These are phyloP conservation scores for Aspergillus ruber DNA, from an alignment of 2,329 filamentous ascomycete species.

Conservation along the genomic window DNA sequence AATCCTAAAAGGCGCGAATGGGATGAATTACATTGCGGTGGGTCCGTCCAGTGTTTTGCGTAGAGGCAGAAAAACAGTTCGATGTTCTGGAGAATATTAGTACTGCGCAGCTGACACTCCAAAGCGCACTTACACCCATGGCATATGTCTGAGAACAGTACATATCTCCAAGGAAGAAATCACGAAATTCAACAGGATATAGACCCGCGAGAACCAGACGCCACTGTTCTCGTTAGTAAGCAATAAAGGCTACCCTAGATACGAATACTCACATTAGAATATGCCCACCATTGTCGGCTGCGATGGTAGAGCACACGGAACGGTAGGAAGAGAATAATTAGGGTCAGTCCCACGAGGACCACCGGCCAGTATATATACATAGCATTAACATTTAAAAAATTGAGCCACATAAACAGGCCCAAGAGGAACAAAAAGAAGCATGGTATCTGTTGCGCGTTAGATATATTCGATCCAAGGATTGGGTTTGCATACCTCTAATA, in stretches of 20 bases:
- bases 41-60: slow-evolving; percentile 66
- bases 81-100: slow-evolving; percentile 58
- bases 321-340: slow-evolving; percentile 68
- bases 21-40: slow-evolving; percentile 73
- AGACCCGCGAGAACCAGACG: slow-evolving; percentile 76
- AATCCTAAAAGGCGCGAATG: slow-evolving; percentile 82
- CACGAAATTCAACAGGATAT: slow-evolving; percentile 91
- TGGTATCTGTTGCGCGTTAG: slow-evolving; percentile 54
- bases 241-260: not conserved
- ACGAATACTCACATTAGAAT: slow-evolving; percentile 65
- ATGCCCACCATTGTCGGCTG: slow-evolving; percentile 77
- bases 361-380: slow-evolving; percentile 86
- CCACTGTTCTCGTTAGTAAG: slow-evolving; percentile 51
- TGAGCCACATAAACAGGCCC: slow-evolving; percentile 80
- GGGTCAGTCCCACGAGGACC: slow-evolving; percentile 64
- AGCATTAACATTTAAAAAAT: slow-evolving; percentile 64
- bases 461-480: not conserved
- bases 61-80: slow-evolving; percentile 95
- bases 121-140: slow-evolving; percentile 59
- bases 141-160: slow-evolving; percentile 93
- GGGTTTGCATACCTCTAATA: slow-evolving; percentile 56
- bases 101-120: not conserved
- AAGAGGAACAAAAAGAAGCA: slow-evolving; percentile 70
- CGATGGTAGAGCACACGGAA: slow-evolving; percentile 66
- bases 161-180: slow-evolving; percentile 97